phyloP scores from a whole-genome alignment of 176 grass and related monocot species.

The Dactylis glomerata region DNA sequence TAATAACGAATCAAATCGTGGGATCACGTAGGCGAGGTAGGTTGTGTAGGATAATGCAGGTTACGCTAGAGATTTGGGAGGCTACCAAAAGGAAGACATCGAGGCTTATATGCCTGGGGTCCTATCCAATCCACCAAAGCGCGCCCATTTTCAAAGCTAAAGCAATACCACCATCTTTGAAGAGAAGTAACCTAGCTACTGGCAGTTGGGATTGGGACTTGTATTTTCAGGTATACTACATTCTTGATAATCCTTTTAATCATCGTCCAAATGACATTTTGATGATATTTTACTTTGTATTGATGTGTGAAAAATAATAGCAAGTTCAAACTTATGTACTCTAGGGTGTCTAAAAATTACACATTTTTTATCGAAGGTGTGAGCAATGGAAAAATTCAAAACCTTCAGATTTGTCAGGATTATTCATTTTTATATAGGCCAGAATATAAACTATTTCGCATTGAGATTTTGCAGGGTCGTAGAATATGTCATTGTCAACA shows the following conservation, averaged over 20 bases:
- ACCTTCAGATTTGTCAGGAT: too few species aligned
- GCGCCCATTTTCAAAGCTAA: constrained; percentile 47
- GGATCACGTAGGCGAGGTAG: constrained; percentile 32
- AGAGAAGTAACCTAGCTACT: constrained; percentile 40
- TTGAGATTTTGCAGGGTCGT: too few species aligned
- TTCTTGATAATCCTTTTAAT: not conserved
- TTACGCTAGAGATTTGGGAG: not conserved
- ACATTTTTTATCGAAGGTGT: too few species aligned
- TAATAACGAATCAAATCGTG: constrained; percentile 47
- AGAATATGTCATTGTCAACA: too few species aligned
- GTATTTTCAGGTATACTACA: not conserved
- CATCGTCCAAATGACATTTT: too few species aligned
- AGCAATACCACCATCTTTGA: constrained; percentile 44
- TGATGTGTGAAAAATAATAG: too few species aligned
- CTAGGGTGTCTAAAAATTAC: too few species aligned
- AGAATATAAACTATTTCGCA: too few species aligned
- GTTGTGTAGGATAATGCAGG: constrained; percentile 37
- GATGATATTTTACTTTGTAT: too few species aligned
- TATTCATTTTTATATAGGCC: too few species aligned
- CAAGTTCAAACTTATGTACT: too few species aligned
- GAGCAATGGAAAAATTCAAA: too few species aligned
- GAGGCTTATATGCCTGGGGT: constrained; percentile 48
- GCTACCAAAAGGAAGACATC: constrained; percentile 41
- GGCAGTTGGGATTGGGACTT: not conserved
- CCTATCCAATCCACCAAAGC: constrained; percentile 57